Conservation (phyloP, 352 stramenopile genomes). For the Pythium scleroteichum region DNA sequence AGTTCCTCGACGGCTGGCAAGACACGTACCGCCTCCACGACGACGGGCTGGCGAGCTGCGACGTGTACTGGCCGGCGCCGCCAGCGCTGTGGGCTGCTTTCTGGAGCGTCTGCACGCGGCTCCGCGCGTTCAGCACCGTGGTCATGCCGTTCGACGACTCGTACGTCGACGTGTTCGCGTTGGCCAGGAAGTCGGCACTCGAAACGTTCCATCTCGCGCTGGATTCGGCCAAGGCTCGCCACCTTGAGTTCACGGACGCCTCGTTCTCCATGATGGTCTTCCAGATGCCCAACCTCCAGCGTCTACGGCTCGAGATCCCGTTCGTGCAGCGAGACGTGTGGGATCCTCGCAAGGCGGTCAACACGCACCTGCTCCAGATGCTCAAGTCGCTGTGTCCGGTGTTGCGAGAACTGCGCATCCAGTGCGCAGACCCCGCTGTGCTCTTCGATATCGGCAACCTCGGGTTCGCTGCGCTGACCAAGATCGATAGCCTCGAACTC, state of each 20-base stretch:
- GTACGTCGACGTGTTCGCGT: neutral
- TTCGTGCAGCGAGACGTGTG: constrained; percentile 9
- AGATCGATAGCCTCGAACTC: constrained; percentile 5
- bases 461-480: neutral
- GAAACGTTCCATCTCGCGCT: constrained; percentile 13
- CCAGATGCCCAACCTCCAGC: neutral
- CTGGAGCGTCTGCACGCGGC: constrained; percentile 5
- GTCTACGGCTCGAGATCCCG: constrained; percentile 7
- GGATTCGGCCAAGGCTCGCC: constrained; percentile 16
- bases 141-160: constrained; percentile 18
- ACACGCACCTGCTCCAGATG: constrained; percentile 1
- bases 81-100: constrained; percentile 2
- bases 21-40: constrained; percentile 13
- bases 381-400: constrained; percentile 3
- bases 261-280: neutral
- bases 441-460: neutral
- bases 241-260: neutral
- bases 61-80: constrained; percentile 15
- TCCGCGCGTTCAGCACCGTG: constrained; percentile 13
- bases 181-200: neutral
- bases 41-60: constrained; percentile 9
- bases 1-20: constrained; percentile 21
- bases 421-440: constrained; percentile 11
- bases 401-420: constrained; percentile 13
- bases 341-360: neutral